These are phyloP conservation scores for Ascomycota sp. DNA, from an alignment of 2,329 filamentous ascomycete species.

Conservation along the genomic window DNA sequence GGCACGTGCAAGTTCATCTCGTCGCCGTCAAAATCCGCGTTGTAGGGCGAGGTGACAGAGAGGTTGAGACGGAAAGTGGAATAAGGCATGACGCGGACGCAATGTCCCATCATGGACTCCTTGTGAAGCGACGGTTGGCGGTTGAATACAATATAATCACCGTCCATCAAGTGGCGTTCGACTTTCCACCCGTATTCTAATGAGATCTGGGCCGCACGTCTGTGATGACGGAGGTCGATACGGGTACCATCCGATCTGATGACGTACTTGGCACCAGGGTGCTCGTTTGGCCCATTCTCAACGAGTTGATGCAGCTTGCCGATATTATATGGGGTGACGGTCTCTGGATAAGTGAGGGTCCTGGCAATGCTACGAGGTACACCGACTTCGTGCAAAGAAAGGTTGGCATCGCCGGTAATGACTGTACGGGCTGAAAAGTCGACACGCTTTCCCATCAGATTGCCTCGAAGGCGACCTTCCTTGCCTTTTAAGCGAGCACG, in stretches of 20 bases:
- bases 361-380: conserved; percentile 85
- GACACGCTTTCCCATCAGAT: conserved; percentile 98
- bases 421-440: conserved; percentile 99
- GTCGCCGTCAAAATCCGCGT: conserved; percentile 98
- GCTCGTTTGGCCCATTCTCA: conserved; percentile 81
- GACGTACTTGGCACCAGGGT: conserved; percentile 92
- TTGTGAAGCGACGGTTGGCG: conserved; percentile 98
- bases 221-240: conserved; percentile 87
- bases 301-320: conserved; percentile 76
- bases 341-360: conserved; percentile 89
- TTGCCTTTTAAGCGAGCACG: conserved; percentile 96
- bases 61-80: conserved; percentile 96
- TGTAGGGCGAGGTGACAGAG: conserved; percentile 96
- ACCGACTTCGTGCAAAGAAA: conserved; percentile 92
- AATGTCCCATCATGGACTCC: conserved; percentile 99
- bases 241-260: conserved; percentile 83
- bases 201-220: conserved; percentile 65
- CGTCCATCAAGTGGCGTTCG: conserved; percentile 86
- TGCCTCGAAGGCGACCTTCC: conserved; percentile 91
- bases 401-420: conserved; percentile 94
- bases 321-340: conserved; percentile 95
- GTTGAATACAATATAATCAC: conserved; percentile 98
- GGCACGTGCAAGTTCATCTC: conserved; percentile 99
- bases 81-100: conserved; percentile 94
- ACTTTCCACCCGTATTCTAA: conserved; percentile 97